Conservation (phyloP, 352 stramenopile genomes). For the Globisporangium recalcitrans region DNA sequence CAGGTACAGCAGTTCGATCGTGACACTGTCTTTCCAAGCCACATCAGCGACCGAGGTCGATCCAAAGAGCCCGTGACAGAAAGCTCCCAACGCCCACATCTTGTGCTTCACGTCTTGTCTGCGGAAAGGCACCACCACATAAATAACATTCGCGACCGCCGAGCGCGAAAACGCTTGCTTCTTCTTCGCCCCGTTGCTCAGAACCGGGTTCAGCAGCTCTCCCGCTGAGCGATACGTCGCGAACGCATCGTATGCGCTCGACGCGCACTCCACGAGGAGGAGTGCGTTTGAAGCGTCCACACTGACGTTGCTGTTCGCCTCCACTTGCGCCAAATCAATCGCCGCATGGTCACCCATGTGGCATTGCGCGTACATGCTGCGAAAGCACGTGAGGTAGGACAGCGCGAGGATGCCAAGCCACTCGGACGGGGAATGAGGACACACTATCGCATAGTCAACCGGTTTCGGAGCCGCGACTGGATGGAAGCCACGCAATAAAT, state of each 20-base stretch:
- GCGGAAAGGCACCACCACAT: conserved; percentile 61
- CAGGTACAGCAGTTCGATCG: conserved; percentile 63
- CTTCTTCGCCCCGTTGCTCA: conserved; percentile 46
- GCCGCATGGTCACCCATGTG: conserved; percentile 61
- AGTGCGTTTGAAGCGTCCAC: conserved; percentile 51
- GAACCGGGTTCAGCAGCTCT: conserved; percentile 43
- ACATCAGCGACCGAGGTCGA: conserved; percentile 16
- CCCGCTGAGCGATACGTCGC: conserved; percentile 57
- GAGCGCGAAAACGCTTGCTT: conserved; percentile 61
- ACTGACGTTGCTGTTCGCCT: conserved; percentile 31
- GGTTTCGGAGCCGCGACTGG: conserved; percentile 57
- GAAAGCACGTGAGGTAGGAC: conserved; percentile 68
- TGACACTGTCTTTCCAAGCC: conserved; percentile 49
- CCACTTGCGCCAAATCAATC: conserved; percentile 40
- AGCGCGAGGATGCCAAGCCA: conserved; percentile 66
- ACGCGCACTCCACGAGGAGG: conserved; percentile 53
- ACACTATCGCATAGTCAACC: conserved; percentile 71
- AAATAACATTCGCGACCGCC: conserved; percentile 61
- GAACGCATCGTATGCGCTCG: conserved; percentile 48
- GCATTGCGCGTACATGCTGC: conserved; percentile 62
- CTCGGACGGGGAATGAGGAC: conserved; percentile 57
- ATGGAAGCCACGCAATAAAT: conserved; percentile 67
- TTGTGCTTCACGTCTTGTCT: conserved; percentile 67
- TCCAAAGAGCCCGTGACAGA: conserved; percentile 54
- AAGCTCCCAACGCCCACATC: conserved; percentile 61